Evolutionary conservation across 176 grass and related monocot genomes (phyloP).

Genomic region (Eleusine indica): DNA sequence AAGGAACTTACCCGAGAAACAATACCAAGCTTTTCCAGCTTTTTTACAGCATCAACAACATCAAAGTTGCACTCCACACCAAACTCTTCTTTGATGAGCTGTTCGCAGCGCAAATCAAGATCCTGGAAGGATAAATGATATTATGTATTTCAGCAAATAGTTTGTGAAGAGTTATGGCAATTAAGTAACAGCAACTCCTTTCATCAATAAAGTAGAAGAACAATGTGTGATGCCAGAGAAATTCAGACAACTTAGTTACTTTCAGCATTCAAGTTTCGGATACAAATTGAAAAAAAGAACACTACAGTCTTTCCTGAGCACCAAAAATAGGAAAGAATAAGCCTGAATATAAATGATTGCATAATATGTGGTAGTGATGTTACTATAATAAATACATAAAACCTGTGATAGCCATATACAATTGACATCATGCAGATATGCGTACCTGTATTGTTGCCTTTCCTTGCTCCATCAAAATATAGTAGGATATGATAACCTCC

Average conservation of each 20-base stretch:
- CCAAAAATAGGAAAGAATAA: background rate
- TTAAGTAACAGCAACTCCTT: background rate
- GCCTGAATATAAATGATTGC: background rate
- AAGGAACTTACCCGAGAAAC: slow-evolving; percentile 75
- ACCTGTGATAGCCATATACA: background rate
- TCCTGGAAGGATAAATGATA: slow-evolving; percentile 51
- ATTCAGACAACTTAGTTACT: slow-evolving; percentile 7
- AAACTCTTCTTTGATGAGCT: slow-evolving; percentile 87
- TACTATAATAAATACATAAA: background rate
- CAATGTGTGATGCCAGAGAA: background rate
- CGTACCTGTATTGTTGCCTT: slow-evolving; percentile 60
- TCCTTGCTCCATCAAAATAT: slow-evolving; percentile 90
- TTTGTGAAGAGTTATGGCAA: background rate
- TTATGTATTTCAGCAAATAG: background rate
- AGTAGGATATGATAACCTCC: slow-evolving; percentile 91
- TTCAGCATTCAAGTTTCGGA: background rate
- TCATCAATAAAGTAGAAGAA: background rate
- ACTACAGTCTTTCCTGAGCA: background rate
- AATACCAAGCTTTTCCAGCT: slow-evolving; percentile 89
- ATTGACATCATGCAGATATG: background rate
- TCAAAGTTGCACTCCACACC: slow-evolving; percentile 81
- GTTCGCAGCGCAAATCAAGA: slow-evolving; percentile 78
- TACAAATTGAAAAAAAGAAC: background rate
- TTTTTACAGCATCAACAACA: slow-evolving; percentile 80
- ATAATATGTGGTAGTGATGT: background rate